phyloP scores from a whole-genome alignment of 495 filamentous ascomycete genomes.

The Tuber calosporum region DNA sequence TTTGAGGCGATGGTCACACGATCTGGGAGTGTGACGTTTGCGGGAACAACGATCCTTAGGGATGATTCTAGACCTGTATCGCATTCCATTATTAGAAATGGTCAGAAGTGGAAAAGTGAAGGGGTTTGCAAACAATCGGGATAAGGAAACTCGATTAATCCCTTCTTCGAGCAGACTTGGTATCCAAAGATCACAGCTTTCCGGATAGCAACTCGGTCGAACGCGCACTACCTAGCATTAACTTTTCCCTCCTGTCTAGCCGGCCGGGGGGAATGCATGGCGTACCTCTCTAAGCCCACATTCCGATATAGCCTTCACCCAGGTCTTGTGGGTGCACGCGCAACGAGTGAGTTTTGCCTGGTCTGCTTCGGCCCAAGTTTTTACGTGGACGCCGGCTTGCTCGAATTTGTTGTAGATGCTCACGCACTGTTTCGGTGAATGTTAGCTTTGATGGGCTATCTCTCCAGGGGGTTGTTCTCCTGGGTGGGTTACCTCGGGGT shows the following conservation, averaged over 20 bases:
- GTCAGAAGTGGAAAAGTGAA: neutral
- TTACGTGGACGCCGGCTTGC: neutral
- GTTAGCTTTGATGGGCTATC: neutral
- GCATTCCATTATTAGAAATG: neutral
- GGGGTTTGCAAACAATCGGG: neutral
- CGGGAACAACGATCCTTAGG: constrained; percentile 6
- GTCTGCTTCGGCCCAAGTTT: constrained; percentile 9
- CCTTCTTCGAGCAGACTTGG: constrained; percentile 20
- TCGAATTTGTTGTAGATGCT: constrained; percentile 8
- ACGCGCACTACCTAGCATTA: neutral
- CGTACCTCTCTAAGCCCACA: constrained; percentile 9
- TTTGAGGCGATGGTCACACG: neutral
- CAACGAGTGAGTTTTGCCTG: constrained; percentile 13
- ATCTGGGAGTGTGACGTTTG: constrained; percentile 9
- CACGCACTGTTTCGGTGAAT: constrained; percentile 12
- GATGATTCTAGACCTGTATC: constrained; percentile 6
- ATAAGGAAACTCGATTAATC: constrained; percentile 17
- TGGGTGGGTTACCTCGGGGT: constrained; percentile 6
- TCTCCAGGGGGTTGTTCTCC: neutral
- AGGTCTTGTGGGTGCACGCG: constrained; percentile 11
- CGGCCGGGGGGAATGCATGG: neutral
- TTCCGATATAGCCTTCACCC: constrained; percentile 18
- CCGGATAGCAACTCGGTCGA: constrained; percentile 1
- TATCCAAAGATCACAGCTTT: constrained; percentile 11
- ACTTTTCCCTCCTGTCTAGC: neutral